A percentile compares a stretch with the other conserved stretches of the same genome.
These are phyloP conservation scores for Pharus latifolius DNA, from an alignment of 176 grass and related monocot species.

Conservation along the genomic window DNA sequence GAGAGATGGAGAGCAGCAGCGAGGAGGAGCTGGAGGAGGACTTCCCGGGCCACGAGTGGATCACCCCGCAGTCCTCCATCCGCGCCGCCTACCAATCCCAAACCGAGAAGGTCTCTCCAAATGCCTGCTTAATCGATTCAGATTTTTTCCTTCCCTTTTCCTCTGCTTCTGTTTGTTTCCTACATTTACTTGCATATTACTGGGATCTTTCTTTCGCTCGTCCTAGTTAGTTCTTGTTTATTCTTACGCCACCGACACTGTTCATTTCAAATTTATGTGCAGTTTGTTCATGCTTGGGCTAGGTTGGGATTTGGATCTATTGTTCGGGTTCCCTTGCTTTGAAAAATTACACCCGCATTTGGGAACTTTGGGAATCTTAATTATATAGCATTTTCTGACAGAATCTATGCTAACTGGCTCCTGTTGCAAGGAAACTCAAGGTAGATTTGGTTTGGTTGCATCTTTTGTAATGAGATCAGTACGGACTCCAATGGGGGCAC, in stretches of 20 bases:
- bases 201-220: background rate
- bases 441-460: no score
- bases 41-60: conserved; percentile 87
- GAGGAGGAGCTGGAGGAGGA: conserved; percentile 81
- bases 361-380: conserved; percentile 6
- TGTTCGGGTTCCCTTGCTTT: no score
- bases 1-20: conserved; percentile 85
- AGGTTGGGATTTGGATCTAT: conserved; percentile 8
- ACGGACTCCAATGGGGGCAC: no score
- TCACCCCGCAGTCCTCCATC: conserved; percentile 95
- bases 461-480: no score
- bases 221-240: background rate
- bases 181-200: background rate
- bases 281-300: background rate
- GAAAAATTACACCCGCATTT: no score
- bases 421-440: background rate
- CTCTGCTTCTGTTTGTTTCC: no score
- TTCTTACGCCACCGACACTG: background rate
- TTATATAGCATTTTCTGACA: background rate
- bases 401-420: background rate
- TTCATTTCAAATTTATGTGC: no score
- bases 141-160: background rate
- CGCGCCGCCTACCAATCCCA: conserved; percentile 80
- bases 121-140: no score
- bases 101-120: conserved; percentile 65